Base-by-base conservation (phyloP, 768 basidiomycete species). In the Suillus placidus region DNA sequence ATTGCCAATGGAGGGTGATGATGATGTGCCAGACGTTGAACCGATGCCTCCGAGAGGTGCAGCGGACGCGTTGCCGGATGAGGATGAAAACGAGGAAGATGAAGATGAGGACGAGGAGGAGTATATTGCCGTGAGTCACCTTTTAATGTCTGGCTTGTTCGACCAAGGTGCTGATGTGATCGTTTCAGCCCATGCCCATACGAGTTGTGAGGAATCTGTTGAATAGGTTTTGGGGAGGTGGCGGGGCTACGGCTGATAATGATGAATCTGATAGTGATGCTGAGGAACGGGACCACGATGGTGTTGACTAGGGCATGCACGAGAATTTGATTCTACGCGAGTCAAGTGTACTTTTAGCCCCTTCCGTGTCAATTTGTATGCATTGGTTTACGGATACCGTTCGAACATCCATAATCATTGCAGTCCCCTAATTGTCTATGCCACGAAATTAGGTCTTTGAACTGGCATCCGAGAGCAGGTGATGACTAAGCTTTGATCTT, bases 131-230 rank as follows among this genome's bases (percentile, higher is more conserved):
- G 88, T 88, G 70, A 74, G 86, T 79, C 14, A 12, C 16, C 20
- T 64, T 13, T 45, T 13, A 14, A 7, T 35, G 45, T 56, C 58
- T 40, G 32, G 35, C 35, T 62, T n/a, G 43, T 38, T 23, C n/a
- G 23, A 23, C 9, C 64, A 35, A 47, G 34, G 62, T 23, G 9
- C 37, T 16, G 3, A 20, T 30, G 16, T 9, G 35, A 6, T 63
- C 60, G 20, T n/a, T 60, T 13, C 60, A 91, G 89, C 83, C 87
- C 4, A 77, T 91, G 71, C 88, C 88, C 12, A 74, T 85, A 30
- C 83, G 87, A 2, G 72, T 88, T 8, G 73, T 90, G 2, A 80
- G 87, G 13, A 88, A 87, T 69, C 76, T 91, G 8, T 65, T 91
- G 47, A 83, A 83, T 60, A 77, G 87, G 10, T 82, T 92, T 67